Conservation (phyloP, 202 grass and related monocot species). For the Schoenoplectus triqueter region DNA sequence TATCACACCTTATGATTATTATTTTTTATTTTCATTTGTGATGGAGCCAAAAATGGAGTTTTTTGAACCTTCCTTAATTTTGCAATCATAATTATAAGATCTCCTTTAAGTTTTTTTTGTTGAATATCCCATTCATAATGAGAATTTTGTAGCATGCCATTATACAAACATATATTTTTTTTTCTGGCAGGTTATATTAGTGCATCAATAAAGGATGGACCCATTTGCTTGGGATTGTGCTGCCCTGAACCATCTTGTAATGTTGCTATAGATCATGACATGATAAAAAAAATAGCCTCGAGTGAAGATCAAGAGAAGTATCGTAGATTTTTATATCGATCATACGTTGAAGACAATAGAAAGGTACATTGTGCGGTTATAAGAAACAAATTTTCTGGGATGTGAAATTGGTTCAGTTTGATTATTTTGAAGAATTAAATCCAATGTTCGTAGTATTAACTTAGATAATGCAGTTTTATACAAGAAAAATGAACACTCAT, state of each 20-base stretch:
- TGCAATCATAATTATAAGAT: not conserved
- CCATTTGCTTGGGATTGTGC: conserved; percentile 81
- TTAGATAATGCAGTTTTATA: conserved; percentile 13
- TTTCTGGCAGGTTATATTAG: conserved; percentile 70
- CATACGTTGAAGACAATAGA: conserved; percentile 86
- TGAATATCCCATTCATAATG: not conserved
- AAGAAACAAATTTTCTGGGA: conserved; percentile 1
- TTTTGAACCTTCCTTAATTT: not conserved
- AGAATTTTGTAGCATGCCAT: not conserved
- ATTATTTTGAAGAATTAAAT: conserved; percentile 13
- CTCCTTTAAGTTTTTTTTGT: not conserved
- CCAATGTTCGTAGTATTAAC: not conserved
- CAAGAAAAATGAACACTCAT: not conserved
- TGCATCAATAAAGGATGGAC: conserved; percentile 67
- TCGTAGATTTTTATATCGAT: conserved; percentile 70
- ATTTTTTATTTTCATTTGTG: not conserved
- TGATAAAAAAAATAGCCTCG: conserved; percentile 73
- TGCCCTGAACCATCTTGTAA: conserved; percentile 89
- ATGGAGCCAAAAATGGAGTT: not conserved
- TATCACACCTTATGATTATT: no score
- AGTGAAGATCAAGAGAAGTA: conserved; percentile 66
- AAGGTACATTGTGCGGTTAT: conserved; percentile 11
- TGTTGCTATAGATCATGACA: conserved; percentile 62
- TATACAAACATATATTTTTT: not conserved
- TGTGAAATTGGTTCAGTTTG: not conserved